A percentile compares a stretch with the other conserved stretches of the same genome.
These are phyloP conservation scores for Barnettozyma sp. DNA, from an alignment of 805 yeast species.

Conservation along the genomic window DNA sequence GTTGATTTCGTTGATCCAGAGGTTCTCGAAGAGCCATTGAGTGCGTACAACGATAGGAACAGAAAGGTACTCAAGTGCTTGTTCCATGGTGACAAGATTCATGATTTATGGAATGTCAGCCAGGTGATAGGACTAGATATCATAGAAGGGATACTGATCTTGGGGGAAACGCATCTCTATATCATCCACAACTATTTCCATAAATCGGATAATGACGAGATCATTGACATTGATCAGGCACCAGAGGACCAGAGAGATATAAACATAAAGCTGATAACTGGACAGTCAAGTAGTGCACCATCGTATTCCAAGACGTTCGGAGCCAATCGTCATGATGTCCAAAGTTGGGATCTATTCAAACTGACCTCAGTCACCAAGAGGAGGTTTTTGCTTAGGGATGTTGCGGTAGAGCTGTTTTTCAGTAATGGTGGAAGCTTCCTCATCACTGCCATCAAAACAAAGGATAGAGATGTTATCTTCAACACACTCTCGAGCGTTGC, in stretches of 20 bases:
- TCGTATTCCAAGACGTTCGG: conserved; percentile 8
- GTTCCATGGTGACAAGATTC: conserved; percentile 62
- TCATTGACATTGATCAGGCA: conserved; percentile 62
- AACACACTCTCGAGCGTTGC: conserved; percentile 42
- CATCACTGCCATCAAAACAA: conserved; percentile 52
- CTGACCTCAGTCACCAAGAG: conserved; percentile 64
- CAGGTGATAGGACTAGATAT: conserved; percentile 72
- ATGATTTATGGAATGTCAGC: conserved; percentile 68
- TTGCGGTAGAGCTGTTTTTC: conserved; percentile 73
- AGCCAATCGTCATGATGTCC: conserved; percentile 40
- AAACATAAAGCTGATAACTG: conserved; percentile 56
- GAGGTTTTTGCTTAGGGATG: conserved; percentile 70
- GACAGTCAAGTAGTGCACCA: conserved; percentile 29
- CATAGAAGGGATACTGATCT: conserved; percentile 64
- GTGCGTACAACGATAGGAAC: conserved; percentile 56
- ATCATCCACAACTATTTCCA: conserved; percentile 65
- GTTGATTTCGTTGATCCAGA: conserved; percentile 42
- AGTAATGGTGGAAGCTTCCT: conserved; percentile 64
- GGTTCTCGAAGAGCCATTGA: conserved; percentile 26
- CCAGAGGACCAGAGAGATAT: conserved; percentile 59
- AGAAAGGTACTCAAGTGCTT: conserved; percentile 66
- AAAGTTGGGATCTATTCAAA: conserved; percentile 53
- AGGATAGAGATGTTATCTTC: conserved; percentile 51
- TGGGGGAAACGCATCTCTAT: conserved; percentile 60
- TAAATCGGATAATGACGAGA: conserved; percentile 41